A percentile compares a stretch with the other conserved stretches of the same genome.
Evolutionary conservation across 352 stramenopile species (phyloP).

Genomic region (Aphanomyces astaci): DNA sequence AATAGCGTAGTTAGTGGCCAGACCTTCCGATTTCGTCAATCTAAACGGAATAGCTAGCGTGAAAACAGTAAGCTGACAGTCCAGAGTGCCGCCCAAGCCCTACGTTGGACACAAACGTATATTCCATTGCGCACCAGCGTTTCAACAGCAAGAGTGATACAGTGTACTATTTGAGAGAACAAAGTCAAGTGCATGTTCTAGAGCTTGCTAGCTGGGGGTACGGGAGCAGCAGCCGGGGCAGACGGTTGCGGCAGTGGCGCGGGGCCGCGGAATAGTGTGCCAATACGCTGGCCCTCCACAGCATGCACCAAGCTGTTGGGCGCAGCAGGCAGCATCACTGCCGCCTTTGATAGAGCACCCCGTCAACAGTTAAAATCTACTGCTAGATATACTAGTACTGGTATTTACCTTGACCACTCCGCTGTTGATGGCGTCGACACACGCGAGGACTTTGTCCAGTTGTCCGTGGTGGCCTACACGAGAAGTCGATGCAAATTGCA

Average conservation of each 20-base stretch:
- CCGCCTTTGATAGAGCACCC: conserved; percentile 42
- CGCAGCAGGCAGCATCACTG: conserved; percentile 59
- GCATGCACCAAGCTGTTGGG: conserved; percentile 52
- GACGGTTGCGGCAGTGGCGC: neutral
- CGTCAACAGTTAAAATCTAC: no score
- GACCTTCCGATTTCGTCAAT: no score
- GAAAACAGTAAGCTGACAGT: no score
- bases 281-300: conserved; percentile 54
- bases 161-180: no score
- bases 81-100: no score
- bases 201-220: conserved; percentile 20
- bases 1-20: no score
- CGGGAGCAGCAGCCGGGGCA: neutral
- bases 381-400: neutral
- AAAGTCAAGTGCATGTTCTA: conserved; percentile 2
- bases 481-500: conserved; percentile 40
- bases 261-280: conserved; percentile 50
- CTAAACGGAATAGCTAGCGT: no score
- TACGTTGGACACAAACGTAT: no score
- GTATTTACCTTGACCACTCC: conserved; percentile 26
- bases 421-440: conserved; percentile 68
- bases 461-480: conserved; percentile 56
- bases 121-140: no score
- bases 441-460: conserved; percentile 75
- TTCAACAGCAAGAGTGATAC: no score